These are phyloP conservation scores for Aspergillus japonicus DNA, from an alignment of 2,329 filamentous ascomycete genomes.

Conservation along the genomic window DNA sequence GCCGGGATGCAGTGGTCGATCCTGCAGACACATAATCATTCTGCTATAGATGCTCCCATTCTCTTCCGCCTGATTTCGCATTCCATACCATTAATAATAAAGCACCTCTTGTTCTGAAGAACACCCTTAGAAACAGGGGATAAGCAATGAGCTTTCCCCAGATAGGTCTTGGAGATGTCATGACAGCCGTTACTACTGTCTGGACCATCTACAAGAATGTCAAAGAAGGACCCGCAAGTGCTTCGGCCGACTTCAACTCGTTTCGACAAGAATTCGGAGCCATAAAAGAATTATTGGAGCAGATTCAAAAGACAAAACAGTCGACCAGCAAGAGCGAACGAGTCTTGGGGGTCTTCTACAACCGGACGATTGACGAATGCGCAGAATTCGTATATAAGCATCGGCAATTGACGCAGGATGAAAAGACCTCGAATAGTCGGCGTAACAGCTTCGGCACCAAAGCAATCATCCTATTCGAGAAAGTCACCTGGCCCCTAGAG, in stretches of 20 bases:
- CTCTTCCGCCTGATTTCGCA: not conserved
- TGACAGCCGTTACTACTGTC: constrained; percentile 2
- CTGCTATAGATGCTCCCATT: not conserved
- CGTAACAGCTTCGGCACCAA: constrained; percentile 1
- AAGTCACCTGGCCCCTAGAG: constrained; percentile 13
- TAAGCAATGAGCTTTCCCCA: constrained; percentile 9
- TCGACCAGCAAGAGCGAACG: constrained; percentile 2
- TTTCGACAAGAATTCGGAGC: constrained; percentile 10
- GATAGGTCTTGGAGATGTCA: constrained; percentile 11
- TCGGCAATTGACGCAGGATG: not conserved
- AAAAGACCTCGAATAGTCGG: not conserved
- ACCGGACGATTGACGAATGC: constrained; percentile 7
- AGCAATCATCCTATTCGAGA: constrained; percentile 6
- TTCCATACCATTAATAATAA: no score
- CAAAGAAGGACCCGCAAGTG: not conserved
- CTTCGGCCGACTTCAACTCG: constrained; percentile 4
- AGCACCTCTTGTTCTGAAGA: no score
- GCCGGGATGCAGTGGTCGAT: not conserved
- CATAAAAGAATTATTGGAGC: constrained; percentile 9
- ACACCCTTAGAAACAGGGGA: not conserved
- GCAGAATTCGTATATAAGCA: constrained; percentile 9
- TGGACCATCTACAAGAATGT: constrained; percentile 16
- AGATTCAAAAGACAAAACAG: not conserved
- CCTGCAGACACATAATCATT: not conserved
- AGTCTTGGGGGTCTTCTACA: constrained; percentile 9